phyloP scores from a whole-genome alignment of 2,329 filamentous ascomycete genomes.

The Penicillium sp. region DNA sequence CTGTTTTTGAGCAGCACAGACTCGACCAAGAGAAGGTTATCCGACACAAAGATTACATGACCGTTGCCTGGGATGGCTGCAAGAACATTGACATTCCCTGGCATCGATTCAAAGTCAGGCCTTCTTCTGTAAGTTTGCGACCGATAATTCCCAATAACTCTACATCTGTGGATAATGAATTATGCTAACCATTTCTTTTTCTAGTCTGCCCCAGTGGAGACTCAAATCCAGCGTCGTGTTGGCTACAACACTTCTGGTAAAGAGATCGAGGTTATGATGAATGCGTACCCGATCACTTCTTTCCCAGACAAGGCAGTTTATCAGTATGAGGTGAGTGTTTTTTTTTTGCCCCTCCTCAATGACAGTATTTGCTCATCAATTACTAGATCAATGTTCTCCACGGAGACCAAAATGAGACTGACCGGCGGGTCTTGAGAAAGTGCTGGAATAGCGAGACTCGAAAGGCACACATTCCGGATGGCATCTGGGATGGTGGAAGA shows the following conservation, averaged over 20 bases:
- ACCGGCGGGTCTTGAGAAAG: slow-evolving; percentile 62
- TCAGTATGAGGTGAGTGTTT: slow-evolving; percentile 76
- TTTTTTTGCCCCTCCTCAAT: neutral
- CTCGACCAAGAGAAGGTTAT: neutral
- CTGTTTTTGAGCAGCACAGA: slow-evolving; percentile 2
- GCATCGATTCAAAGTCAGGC: slow-evolving; percentile 6
- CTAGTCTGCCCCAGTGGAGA: neutral
- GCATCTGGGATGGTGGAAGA: slow-evolving; percentile 78
- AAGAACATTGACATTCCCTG: slow-evolving; percentile 12
- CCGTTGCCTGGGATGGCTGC: slow-evolving; percentile 5
- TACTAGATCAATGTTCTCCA: slow-evolving; percentile 65
- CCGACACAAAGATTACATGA: neutral
- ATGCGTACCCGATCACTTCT: slow-evolving; percentile 69
- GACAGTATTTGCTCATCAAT: slow-evolving; percentile 14
- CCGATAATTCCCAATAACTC: neutral
- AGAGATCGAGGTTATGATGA: slow-evolving; percentile 60
- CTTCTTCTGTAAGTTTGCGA: neutral
- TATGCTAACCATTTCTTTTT: neutral
- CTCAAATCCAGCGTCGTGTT: slow-evolving; percentile 3
- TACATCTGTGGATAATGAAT: neutral
- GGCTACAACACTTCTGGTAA: slow-evolving; percentile 59
- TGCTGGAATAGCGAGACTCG: slow-evolving; percentile 66
- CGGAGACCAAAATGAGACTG: slow-evolving; percentile 61
- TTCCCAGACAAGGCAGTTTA: slow-evolving; percentile 65
- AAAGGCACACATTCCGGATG: slow-evolving; percentile 30